Evolutionary conservation across 306 rosid genomes (phyloP), one percentile per base, ranked within the genome.

Genomic region (Rubus idaeus): DNA sequence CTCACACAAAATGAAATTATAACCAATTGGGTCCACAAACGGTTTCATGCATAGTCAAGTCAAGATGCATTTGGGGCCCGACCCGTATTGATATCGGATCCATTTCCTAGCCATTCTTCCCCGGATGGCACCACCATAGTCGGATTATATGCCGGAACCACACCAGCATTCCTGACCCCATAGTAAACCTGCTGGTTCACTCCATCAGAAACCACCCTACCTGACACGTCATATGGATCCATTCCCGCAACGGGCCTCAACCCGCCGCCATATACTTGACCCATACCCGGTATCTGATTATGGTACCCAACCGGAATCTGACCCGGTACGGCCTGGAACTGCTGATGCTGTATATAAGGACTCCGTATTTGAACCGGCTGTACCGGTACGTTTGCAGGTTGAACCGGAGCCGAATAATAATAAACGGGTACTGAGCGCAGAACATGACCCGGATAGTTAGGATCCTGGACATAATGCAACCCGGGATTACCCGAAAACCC

Each of bases 241-340:
- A 75, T 21, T 0, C 80, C 83, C 3, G 58, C 50, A 10, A 83
- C 77, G 0, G 87, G 89, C 55, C 89, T 79, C 81, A 88, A 7
- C 39, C 88, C 90, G 1, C 88, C 84, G 0, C 88, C 84, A 56
- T 86, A 90, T 2, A 81, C 73, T 75, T 88, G 95, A 52, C 91
- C 90, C 78, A 74, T 60, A 45, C 84, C 88, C 39, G 92, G 80
- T 37, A 78, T 78, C 40, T 49, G n/a, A 6, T 86, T 85, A 47
- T 81, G 94, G 71, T 89, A 94, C 68, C 89, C 86, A 0, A 84
- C 10, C 4, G 92, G 96, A 41, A 86, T 75, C 78, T 86, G 97
- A 79, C 86, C 75, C 21, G 79, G 71, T 3, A 76, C 69, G 4
- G 81, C 68, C 18, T 78, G 90, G 62, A 82, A 85, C 4, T 81